A percentile compares a stretch with the other conserved stretches of the same genome.
Conservation (phyloP, 1,284 basidiomycete genomes). For the Caloboletus inedulis region DNA sequence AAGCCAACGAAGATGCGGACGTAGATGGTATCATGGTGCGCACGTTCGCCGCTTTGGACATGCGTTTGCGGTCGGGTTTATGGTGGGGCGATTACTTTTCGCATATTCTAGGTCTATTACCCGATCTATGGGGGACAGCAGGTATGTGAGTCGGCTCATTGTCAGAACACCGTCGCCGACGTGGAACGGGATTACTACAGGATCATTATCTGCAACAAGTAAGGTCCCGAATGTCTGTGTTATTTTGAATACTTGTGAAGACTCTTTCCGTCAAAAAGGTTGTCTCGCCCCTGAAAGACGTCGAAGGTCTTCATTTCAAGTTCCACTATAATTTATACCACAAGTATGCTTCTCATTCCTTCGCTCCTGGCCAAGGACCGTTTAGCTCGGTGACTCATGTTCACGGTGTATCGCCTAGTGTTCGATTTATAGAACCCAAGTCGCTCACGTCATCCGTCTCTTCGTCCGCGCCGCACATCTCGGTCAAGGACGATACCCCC, state of each 20-base stretch:
- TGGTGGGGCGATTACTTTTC: neutral
- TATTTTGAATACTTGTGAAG: neutral
- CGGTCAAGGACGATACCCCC: slow-evolving; percentile 55
- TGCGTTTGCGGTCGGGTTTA: neutral
- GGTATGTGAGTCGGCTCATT: slow-evolving; percentile 42
- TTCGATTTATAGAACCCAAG: slow-evolving; percentile 71
- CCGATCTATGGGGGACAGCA: slow-evolving; percentile 87
- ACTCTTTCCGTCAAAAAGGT: slow-evolving; percentile 53
- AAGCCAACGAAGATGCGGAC: slow-evolving; percentile 83
- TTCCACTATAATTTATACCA: slow-evolving; percentile 97
- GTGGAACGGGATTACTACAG: slow-evolving; percentile 37
- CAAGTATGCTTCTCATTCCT: slow-evolving; percentile 58
- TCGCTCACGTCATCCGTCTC: slow-evolving; percentile 54
- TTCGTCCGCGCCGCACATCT: slow-evolving; percentile 34
- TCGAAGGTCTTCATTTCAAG: slow-evolving; percentile 95
- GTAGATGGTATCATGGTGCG: slow-evolving; percentile 96
- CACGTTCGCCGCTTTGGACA: neutral
- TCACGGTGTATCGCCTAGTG: slow-evolving; percentile 40
- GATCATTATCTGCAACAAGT: slow-evolving; percentile 96
- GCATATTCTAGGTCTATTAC: slow-evolving; percentile 69
- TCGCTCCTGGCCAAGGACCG: neutral
- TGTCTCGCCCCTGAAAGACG: slow-evolving; percentile 94
- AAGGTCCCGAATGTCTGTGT: slow-evolving; percentile 2
- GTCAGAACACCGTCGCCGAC: slow-evolving; percentile 8
- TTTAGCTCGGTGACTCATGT: neutral